Conservation (phyloP, 768 basidiomycete genomes). For the Panaeolus cyanescens region DNA sequence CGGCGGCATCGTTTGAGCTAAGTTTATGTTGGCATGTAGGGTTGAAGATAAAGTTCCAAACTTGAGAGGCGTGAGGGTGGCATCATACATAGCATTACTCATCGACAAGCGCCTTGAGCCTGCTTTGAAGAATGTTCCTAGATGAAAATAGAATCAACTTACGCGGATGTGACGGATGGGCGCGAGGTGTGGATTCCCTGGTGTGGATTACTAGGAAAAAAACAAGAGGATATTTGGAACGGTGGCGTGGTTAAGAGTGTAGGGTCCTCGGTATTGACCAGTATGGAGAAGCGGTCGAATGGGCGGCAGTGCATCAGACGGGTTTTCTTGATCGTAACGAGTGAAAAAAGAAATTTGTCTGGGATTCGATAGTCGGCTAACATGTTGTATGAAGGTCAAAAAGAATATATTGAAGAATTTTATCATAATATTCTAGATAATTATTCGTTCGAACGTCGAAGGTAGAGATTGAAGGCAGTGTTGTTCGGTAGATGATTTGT, state of each 20-base stretch:
- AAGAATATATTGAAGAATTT: conserved; percentile 1
- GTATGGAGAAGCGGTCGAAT: conserved; percentile 13
- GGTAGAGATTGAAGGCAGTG: not conserved
- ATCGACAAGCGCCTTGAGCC: not conserved
- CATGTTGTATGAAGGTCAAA: not conserved
- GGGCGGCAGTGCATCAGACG: not conserved
- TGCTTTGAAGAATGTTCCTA: not conserved
- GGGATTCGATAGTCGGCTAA: not conserved
- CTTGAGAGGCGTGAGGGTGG: too few species aligned
- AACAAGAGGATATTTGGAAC: conserved; percentile 10
- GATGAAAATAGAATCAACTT: not conserved
- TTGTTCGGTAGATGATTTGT: conserved; percentile 13
- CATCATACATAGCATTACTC: too few species aligned
- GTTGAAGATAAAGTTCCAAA: too few species aligned
- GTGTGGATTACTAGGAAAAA: not conserved
- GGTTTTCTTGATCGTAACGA: conserved; percentile 1
- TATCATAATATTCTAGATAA: not conserved
- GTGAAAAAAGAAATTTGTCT: conserved; percentile 14
- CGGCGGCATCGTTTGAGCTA: too few species aligned
- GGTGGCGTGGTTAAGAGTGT: conserved; percentile 8
- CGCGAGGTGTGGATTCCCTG: conserved; percentile 1
- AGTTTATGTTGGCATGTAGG: too few species aligned
- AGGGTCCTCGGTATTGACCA: conserved; percentile 8
- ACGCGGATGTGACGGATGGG: conserved; percentile 5
- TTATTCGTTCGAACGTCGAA: not conserved